phyloP scores from a whole-genome alignment of 352 stramenopile genomes.

The Phytophthora sansomeana region DNA sequence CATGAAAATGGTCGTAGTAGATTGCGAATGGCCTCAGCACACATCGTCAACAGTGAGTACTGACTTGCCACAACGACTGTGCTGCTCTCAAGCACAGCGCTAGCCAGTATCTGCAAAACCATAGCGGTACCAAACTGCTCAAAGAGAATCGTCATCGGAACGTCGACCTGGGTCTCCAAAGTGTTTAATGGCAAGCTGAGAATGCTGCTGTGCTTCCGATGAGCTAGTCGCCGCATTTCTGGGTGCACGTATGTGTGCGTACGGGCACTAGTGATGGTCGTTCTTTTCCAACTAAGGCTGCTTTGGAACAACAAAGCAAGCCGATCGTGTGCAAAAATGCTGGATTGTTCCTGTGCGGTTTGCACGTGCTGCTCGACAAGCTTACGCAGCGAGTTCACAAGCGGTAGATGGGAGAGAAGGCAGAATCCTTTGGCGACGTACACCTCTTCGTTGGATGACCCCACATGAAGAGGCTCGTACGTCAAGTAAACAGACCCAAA shows the following conservation, averaged over 20 bases:
- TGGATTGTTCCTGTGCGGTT: constrained; percentile 36
- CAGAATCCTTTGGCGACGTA: constrained; percentile 77
- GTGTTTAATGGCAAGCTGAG: constrained; percentile 45
- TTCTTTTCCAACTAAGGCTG: constrained; percentile 46
- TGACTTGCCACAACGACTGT: constrained; percentile 87
- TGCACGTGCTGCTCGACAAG: constrained; percentile 68
- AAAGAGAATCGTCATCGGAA: constrained; percentile 74
- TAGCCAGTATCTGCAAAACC: constrained; percentile 80
- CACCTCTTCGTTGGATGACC: constrained; percentile 51
- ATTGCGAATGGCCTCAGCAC: constrained; percentile 85
- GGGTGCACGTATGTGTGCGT: constrained; percentile 43
- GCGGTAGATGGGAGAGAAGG: constrained; percentile 66
- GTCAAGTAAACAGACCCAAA: constrained; percentile 84
- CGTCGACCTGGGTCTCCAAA: constrained; percentile 65
- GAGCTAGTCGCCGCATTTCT: constrained; percentile 41
- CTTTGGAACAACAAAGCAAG: constrained; percentile 56
- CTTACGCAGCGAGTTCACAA: constrained; percentile 65
- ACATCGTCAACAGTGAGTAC: constrained; percentile 84
- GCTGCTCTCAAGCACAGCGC: constrained; percentile 87
- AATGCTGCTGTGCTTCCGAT: constrained; percentile 54
- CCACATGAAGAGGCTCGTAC: constrained; percentile 65
- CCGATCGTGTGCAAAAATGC: constrained; percentile 57
- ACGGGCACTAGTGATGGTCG: constrained; percentile 41
- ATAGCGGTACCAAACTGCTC: constrained; percentile 72
- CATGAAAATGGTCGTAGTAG: constrained; percentile 90